Evolutionary conservation across 2,329 filamentous ascomycete genomes (phyloP), one percentile per base, ranked within the genome.

Genomic region (Cercospora beticola): DNA sequence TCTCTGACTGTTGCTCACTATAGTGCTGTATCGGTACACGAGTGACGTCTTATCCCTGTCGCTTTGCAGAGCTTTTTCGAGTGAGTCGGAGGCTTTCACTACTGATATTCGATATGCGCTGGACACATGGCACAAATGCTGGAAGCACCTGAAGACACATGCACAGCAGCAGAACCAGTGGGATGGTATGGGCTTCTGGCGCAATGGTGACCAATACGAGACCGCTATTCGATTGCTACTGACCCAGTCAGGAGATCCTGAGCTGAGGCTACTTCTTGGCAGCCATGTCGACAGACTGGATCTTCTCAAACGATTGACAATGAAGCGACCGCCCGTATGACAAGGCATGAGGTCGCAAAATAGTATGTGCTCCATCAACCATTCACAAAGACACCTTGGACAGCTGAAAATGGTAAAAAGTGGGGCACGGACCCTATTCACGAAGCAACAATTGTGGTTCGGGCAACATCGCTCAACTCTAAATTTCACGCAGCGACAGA

Each of bases 141-240:
- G 70, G 67, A 49, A 66, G 33, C 21, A 9, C 14, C 8, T 68
- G 46, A 65, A 65, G 21, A 62, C 46, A 14, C 21, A 66, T 16
- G 67, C 65, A 9, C 43, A 64, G 12, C 52, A 69, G 28, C 28
- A 33, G 9, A 31, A 40, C 2, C 9, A 49, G 12, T 71, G 67
- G 69, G 66, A 68, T 21, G 58, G 23, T 1, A 54, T 66, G 46
- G 68, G 65, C 2, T 70, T 71, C 31, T 71, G 58, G 56, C 64
- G 64, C 16, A 61, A 71, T 52, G 69, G 67, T 10, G 68, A 71
- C 28, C 69, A 71, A 63, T 70, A 66, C 56, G 70, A 71, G 31
- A 43, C 36, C 26, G 68, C 68, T 36, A 67, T 62, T 33, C 65
- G 70, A 14, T 36, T 71, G 21, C 60, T 68, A 12, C 43, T 68